A percentile compares a stretch with the other conserved stretches of the same genome.
Evolutionary conservation across 441 rosid genomes (phyloP).

Genomic region (Raphanus hybrid): DNA sequence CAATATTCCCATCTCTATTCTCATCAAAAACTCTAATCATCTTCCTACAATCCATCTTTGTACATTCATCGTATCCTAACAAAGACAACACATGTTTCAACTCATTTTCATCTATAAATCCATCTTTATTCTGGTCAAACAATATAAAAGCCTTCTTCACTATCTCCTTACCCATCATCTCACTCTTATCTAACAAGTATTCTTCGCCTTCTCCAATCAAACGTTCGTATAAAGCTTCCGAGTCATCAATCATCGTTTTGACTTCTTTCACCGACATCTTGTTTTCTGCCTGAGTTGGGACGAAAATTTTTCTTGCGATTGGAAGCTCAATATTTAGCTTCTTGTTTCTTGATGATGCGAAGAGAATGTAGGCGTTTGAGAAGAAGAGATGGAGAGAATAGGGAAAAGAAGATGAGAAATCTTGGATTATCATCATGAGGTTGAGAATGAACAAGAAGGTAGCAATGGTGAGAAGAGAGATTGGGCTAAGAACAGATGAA

Average conservation of each 20-base stretch:
- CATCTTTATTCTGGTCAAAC: constrained; percentile 69
- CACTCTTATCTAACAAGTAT: constrained; percentile 52
- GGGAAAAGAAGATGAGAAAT: constrained; percentile 39
- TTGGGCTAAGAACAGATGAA: constrained; percentile 40
- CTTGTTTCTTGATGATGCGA: constrained; percentile 21
- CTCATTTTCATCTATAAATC: constrained; percentile 68
- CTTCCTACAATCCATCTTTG: constrained; percentile 53
- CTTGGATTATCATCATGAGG: constrained; percentile 40
- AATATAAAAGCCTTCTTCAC: constrained; percentile 57
- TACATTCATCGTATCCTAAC: constrained; percentile 46
- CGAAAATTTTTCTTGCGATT: background rate
- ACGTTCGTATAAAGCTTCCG: constrained; percentile 35
- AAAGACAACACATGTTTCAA: constrained; percentile 48
- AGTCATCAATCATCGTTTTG: constrained; percentile 44
- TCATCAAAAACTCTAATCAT: constrained; percentile 69
- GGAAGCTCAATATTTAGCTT: constrained; percentile 8
- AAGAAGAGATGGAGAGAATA: constrained; percentile 26
- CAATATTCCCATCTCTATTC: constrained; percentile 64
- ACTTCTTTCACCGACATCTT: constrained; percentile 47
- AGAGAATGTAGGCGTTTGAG: constrained; percentile 28
- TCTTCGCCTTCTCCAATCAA: constrained; percentile 45
- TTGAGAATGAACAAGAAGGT: constrained; percentile 39
- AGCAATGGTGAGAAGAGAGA: constrained; percentile 40
- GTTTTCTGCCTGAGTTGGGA: constrained; percentile 6
- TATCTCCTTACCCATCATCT: constrained; percentile 49